Base-by-base conservation (phyloP, 2,329 filamentous ascomycete genomes). In the Talaromyces sp. region DNA sequence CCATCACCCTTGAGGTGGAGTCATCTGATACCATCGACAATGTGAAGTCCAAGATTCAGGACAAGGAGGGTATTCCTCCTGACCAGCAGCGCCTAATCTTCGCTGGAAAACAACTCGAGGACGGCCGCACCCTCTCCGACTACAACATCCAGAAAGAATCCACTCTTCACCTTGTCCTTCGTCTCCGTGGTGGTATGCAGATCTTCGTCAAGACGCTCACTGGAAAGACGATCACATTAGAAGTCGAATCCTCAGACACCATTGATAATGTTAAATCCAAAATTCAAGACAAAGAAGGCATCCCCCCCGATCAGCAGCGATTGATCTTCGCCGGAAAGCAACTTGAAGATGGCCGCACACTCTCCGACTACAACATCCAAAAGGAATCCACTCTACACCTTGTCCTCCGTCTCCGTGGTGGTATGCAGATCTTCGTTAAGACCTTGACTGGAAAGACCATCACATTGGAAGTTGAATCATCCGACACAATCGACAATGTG, bases 91-190 rank as follows among this genome's bases (percentile, higher is more conserved):
- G 93, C 72, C 80, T 97, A 71, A 97, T 97, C 78, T 97, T 97
- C 72, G 93, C 93, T 52, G 94, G 93, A 65, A 97, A 97, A 86
- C 93, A 97, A 78, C 87, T 97, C 3, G 94, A 98, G 80, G 94
- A 98, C 72, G 93, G 94, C 68, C 92, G 93, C 62, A 96, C 93
- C 33, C 84, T 96, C 0, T 89, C 87, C 67, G 93, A 96, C 78
- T 97, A 97, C 87, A 96, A 96, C 83, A 97, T 97, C 62, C 93
- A 97, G 81, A 96, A 96, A 84, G 92, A 96, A 77, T 90, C 87
- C 0, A 96, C 91, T 1, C 88, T 96, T 1, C 92, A 95, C 74
- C 82, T 95, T 59, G 92, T 95, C 67, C 90, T 96, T 60, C 91
- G 92, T 79, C 90, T 95, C 5, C 91, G 91, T 81, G 91, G 92